phyloP scores from a whole-genome alignment of 768 basidiomycete genomes.

The Phylloporus arenicola region DNA sequence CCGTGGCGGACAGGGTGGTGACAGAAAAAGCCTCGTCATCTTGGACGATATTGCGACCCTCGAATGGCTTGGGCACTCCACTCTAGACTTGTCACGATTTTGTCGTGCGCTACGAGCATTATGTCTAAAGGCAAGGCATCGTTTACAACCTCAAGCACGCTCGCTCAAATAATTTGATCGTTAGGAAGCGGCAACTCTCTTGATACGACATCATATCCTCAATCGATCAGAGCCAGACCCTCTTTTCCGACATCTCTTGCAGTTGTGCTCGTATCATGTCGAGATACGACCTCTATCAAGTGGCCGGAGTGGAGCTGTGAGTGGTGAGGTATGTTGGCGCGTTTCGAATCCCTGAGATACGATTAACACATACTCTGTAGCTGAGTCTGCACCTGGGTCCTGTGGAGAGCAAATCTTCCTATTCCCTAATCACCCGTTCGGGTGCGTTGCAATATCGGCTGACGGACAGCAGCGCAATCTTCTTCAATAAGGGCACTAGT shows the following conservation, averaged over 20 bases:
- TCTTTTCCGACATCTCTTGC: constrained; percentile 52
- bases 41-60: constrained; percentile 66
- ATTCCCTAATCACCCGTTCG: constrained; percentile 44
- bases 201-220: constrained; percentile 60
- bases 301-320: constrained; percentile 72
- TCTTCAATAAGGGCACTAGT: constrained; percentile 71
- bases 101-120: constrained; percentile 51
- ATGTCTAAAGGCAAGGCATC: constrained; percentile 47
- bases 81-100: constrained; percentile 50
- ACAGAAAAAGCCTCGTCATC: constrained; percentile 42
- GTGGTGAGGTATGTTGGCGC: constrained; percentile 54
- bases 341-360: not conserved
- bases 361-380: constrained; percentile 30
- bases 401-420: constrained; percentile 25
- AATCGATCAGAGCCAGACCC: constrained; percentile 55
- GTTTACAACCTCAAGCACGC: not conserved
- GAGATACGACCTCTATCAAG: constrained; percentile 69
- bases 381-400: constrained; percentile 59
- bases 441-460: constrained; percentile 66
- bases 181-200: constrained; percentile 48
- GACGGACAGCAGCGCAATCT: constrained; percentile 57
- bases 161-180: not conserved
- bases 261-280: constrained; percentile 62
- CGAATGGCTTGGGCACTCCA: constrained; percentile 64
- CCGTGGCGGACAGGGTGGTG: constrained; percentile 1